These are phyloP conservation scores for Chaetoscypha palmicola DNA, from an alignment of 2,329 filamentous ascomycete genomes.

Conservation along the genomic window DNA sequence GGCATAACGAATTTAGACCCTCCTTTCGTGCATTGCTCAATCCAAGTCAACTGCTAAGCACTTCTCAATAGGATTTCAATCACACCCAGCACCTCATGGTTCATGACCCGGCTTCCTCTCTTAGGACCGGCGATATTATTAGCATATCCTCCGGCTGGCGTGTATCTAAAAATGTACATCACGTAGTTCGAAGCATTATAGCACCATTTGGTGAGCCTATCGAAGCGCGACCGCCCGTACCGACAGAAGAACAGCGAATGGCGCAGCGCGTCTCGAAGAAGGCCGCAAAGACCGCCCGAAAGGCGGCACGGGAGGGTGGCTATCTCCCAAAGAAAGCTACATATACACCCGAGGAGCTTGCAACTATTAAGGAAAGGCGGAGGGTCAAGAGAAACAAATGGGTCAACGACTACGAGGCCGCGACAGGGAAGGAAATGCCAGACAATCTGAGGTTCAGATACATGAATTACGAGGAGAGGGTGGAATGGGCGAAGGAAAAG, in stretches of 20 bases:
- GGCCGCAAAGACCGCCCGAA: slow-evolving; percentile 49
- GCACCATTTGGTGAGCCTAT: slow-evolving; percentile 61
- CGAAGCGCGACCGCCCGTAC: slow-evolving; percentile 57
- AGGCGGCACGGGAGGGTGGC: slow-evolving; percentile 25
- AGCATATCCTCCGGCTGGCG: slow-evolving; percentile 61
- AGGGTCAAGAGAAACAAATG: not conserved
- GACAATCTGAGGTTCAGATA: not conserved
- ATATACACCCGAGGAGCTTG: not conserved
- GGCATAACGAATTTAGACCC: no score
- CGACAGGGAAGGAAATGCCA: not conserved
- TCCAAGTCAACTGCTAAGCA: not conserved
- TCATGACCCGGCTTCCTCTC: slow-evolving; percentile 69
- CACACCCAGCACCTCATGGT: slow-evolving; percentile 59
- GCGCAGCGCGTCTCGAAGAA: slow-evolving; percentile 47
- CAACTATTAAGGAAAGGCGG: not conserved
- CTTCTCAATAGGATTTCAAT: slow-evolving; percentile 53
- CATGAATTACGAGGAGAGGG: not conserved
- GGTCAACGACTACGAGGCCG: not conserved
- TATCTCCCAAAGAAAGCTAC: not conserved
- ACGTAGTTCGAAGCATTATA: slow-evolving; percentile 69
- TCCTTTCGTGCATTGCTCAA: no score
- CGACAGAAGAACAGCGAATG: slow-evolving; percentile 55
- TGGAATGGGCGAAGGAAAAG: not conserved
- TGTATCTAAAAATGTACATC: slow-evolving; percentile 59
- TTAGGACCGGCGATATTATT: slow-evolving; percentile 68